Evolutionary conservation across 2,329 filamentous ascomycete species (phyloP), one percentile per base, ranked within the genome.

Genomic region (Apiospora marii): DNA sequence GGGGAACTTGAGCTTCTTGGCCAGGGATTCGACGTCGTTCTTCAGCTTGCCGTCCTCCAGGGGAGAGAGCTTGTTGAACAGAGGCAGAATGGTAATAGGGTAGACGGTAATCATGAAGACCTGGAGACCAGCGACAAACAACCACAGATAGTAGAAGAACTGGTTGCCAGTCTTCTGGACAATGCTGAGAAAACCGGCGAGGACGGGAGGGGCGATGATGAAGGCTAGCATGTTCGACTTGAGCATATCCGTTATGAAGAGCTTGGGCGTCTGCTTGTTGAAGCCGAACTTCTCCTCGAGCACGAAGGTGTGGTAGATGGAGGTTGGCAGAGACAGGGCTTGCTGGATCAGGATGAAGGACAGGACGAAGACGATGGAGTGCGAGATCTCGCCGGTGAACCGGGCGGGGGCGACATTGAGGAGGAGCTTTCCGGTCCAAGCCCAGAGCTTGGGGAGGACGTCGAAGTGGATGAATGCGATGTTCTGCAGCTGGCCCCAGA

Each of bases 121-220:
- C 85, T 98, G 96, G 53, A 99, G 90, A 72, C 90, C 92, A 74
- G 97, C 91, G 77, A 93, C 92, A 80, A 99, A 98, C 73, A 96
- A 85, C 95, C 96, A 99, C 72, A 99, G 91, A 82, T 98, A 99
- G 86, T 97, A 97, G 88, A 98, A 98, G 88, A 99, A 99, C 81
- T 92, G 90, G 81, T 93, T 94, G 76, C 96, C 96, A 16, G 97
- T 98, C 85, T 93, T 94, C 84, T 98, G 92, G 79, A 99, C 93
- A 81, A 99, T 99, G 82, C 93, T 91, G 79, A 98, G 89, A 87
- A 99, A 97, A 58, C 92, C 96, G 76, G 94, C 93, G 75, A 98
- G 93, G 77, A 99, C 92, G 0, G 97, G 96, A 70, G 94, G 92
- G 74, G 94, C 93, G 73, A 99, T 89, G 68, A 90, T 91, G 76